Percentiles rank a stretch among this genome's conserved stretches.
Evolutionary conservation across 129 eudicot species (phyloP).

Genomic region (Saussurea involucrata): DNA sequence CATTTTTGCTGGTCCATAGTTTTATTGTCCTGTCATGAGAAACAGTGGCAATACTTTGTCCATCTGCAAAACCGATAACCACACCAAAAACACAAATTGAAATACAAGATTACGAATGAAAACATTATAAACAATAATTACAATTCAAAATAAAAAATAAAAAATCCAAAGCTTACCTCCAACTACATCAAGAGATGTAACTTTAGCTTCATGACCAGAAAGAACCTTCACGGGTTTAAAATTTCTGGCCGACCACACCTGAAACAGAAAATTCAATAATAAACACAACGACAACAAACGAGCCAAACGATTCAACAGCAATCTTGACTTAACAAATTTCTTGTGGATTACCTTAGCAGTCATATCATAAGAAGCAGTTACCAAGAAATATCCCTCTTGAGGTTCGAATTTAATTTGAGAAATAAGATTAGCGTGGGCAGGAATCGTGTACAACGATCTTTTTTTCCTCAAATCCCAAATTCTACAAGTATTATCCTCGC

Average conservation of each 20-base stretch:
- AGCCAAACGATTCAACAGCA: background rate
- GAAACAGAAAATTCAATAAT: slow-evolving; percentile 8
- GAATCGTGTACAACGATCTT: slow-evolving; percentile 77
- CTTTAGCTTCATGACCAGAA: slow-evolving; percentile 85
- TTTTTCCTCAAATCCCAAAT: slow-evolving; percentile 97
- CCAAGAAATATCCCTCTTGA: slow-evolving; percentile 94
- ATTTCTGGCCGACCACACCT: slow-evolving; percentile 97
- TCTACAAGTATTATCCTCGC: slow-evolving; percentile 95
- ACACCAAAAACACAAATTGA: background rate
- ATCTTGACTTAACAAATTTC: background rate
- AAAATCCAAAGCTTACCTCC: slow-evolving; percentile 65
- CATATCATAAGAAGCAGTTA: slow-evolving; percentile 90
- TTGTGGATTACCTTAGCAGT: slow-evolving; percentile 74
- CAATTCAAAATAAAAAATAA: background rate
- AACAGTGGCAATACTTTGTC: slow-evolving; percentile 61
- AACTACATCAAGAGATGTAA: slow-evolving; percentile 71
- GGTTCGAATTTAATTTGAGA: slow-evolving; percentile 98
- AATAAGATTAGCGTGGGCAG: slow-evolving; percentile 88
- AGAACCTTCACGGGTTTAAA: slow-evolving; percentile 88
- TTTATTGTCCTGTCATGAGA: slow-evolving; percentile 71
- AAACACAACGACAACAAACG: background rate
- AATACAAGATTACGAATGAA: background rate
- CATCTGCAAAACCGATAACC: slow-evolving; percentile 47
- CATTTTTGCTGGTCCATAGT: slow-evolving; percentile 55
- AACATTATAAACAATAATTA: background rate